Percentiles rank a stretch among this genome's conserved stretches.
Conservation (phyloP, 2,329 filamentous ascomycete species). For the Aspergillus sojae region DNA sequence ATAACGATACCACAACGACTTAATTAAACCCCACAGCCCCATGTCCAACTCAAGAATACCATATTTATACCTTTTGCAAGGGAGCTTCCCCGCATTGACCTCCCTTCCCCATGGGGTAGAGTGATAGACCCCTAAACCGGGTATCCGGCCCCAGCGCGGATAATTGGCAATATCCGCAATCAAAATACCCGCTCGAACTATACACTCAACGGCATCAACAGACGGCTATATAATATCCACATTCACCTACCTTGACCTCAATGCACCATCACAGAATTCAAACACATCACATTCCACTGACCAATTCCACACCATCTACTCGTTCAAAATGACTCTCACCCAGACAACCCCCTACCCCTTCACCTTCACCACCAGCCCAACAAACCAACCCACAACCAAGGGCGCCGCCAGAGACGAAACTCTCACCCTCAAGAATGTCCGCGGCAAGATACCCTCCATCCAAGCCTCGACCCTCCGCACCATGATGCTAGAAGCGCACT, state of each 20-base stretch:
- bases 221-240: neutral
- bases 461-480: slow-evolving; percentile 39
- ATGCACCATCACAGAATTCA: neutral
- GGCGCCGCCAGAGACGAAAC: neutral
- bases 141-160: neutral
- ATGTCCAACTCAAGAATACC: neutral
- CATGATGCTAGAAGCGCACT: slow-evolving; percentile 39
- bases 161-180: neutral
- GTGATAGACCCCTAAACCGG: neutral
- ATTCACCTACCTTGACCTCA: neutral
- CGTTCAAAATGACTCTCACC: slow-evolving; percentile 6
- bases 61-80: neutral
- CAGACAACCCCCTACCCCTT: slow-evolving; percentile 15
- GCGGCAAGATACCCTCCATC: slow-evolving; percentile 41
- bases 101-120: neutral
- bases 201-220: neutral
- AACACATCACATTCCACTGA: neutral
- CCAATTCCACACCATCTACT: neutral
- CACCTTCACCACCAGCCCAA: slow-evolving; percentile 9
- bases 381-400: neutral
- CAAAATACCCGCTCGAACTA: neutral
- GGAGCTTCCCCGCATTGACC: neutral
- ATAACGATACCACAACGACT: no score
- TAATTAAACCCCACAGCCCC: neutral
- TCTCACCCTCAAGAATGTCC: slow-evolving; percentile 30